These are phyloP conservation scores for Lipomyces spencermartinsiae DNA, from an alignment of 805 yeast species.

Conservation along the genomic window DNA sequence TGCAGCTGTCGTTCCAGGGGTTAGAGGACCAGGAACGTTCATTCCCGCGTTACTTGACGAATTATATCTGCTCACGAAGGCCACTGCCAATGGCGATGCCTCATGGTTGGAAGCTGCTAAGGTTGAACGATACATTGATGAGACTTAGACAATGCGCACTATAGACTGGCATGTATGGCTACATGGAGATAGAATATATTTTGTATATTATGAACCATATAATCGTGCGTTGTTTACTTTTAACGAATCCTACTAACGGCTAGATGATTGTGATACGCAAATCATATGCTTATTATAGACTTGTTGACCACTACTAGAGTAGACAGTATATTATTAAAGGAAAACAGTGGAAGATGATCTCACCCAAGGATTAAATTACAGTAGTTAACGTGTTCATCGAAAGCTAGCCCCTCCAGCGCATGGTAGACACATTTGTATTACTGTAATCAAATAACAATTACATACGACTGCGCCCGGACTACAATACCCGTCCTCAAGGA, in stretches of 20 bases:
- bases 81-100: conserved; percentile 13
- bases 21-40: conserved; percentile 63
- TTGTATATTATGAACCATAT: background rate
- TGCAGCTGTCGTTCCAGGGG: conserved; percentile 52
- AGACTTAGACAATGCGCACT: background rate
- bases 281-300: background rate
- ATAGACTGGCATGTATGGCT: background rate
- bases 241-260: background rate
- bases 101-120: conserved; percentile 30
- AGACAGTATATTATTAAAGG: too few species aligned
- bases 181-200: background rate
- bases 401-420: too few species aligned
- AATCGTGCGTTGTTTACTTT: background rate
- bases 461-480: too few species aligned
- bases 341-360: too few species aligned
- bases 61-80: conserved; percentile 38
- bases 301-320: background rate
- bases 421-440: too few species aligned
- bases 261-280: background rate
- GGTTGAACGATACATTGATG: conserved; percentile 18
- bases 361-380: too few species aligned
- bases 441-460: too few species aligned
- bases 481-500: too few species aligned
- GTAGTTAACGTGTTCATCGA: too few species aligned
- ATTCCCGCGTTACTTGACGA: conserved; percentile 55